These are phyloP conservation scores for Alternaria novae-zelandiae DNA, from an alignment of 2,329 filamentous ascomycete species.

Conservation along the genomic window DNA sequence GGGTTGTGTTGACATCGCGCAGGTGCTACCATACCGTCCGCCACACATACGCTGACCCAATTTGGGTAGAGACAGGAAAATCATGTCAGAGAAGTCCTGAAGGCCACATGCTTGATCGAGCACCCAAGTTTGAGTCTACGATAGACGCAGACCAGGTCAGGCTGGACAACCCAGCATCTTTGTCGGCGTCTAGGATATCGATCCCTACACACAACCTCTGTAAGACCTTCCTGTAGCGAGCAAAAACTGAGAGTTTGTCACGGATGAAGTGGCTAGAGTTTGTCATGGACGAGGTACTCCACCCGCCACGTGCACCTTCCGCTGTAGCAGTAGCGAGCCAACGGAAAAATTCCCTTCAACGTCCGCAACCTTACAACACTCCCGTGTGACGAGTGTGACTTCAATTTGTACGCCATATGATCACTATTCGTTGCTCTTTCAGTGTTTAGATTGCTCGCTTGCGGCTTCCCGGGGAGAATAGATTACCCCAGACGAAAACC, in stretches of 20 bases:
- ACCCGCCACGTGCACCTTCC: not conserved
- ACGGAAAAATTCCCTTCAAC: not conserved
- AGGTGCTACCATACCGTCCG: not conserved
- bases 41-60: not conserved
- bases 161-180: not conserved
- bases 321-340: not conserved
- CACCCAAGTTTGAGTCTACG: not conserved
- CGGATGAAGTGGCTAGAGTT: not conserved
- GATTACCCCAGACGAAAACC: slow-evolving; percentile 22
- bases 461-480: slow-evolving; percentile 27
- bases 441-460: slow-evolving; percentile 19
- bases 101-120: not conserved
- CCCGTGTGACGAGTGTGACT: not conserved
- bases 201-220: not conserved
- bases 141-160: not conserved
- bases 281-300: not conserved
- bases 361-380: not conserved
- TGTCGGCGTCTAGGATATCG: not conserved
- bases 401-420: not conserved
- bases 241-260: not conserved
- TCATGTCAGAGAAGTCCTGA: not conserved
- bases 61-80: not conserved
- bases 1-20: not conserved
- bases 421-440: not conserved
- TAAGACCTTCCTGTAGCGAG: not conserved